Conservation (phyloP, 192 early-diverging fungal species). For the Backusella morwellensis region DNA sequence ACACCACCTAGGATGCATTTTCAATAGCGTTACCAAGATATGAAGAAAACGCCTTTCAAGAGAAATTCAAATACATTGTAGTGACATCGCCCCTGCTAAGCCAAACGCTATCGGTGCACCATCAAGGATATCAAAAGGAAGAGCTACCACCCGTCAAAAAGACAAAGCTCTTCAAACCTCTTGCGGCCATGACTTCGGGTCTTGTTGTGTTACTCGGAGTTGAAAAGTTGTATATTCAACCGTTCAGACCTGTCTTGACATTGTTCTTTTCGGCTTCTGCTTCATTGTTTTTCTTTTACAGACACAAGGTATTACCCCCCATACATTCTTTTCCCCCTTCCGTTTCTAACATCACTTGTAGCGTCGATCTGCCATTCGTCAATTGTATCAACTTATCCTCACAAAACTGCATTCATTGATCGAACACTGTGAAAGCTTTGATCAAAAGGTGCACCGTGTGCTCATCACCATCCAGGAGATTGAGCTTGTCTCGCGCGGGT, state of each 20-base stretch:
- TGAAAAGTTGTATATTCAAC: constrained; percentile 3
- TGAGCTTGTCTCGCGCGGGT: constrained; percentile 62
- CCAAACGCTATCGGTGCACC: constrained; percentile 38
- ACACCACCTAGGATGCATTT: constrained; percentile 40
- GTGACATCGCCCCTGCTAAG: constrained; percentile 57
- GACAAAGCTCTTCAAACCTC: background rate
- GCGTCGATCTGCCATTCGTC: constrained; percentile 46
- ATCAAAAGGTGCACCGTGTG: constrained; percentile 48
- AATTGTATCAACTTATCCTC: constrained; percentile 43
- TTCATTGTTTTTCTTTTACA: constrained; percentile 39
- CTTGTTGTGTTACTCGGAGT: constrained; percentile 23
- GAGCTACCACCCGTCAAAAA: constrained; percentile 7
- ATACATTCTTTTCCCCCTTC: too few species aligned
- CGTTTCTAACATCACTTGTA: too few species aligned
- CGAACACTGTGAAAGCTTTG: constrained; percentile 45
- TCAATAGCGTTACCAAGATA: constrained; percentile 41
- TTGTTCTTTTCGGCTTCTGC: constrained; percentile 16
- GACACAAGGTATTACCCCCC: constrained; percentile 26
- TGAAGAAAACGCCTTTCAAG: constrained; percentile 56
- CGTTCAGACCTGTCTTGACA: constrained; percentile 8
- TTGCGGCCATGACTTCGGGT: background rate
- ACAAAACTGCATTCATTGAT: constrained; percentile 40
- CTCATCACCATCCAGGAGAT: constrained; percentile 62
- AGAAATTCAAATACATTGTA: constrained; percentile 58
- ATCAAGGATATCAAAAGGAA: background rate